phyloP scores from a whole-genome alignment of 805 yeast species.

The Myxozyma melibiosi region DNA sequence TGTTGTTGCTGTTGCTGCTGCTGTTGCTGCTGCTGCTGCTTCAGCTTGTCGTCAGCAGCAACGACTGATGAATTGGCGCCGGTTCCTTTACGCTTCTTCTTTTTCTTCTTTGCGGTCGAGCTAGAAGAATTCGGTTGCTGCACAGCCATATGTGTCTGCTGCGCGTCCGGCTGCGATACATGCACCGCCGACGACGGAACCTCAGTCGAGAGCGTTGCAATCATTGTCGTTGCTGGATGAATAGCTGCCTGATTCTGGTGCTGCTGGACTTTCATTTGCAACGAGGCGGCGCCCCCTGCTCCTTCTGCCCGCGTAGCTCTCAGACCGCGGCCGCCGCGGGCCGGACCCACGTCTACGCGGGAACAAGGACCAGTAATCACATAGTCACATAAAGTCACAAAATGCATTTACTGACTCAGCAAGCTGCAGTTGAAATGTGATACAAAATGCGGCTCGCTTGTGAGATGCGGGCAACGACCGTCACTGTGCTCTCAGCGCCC shows the following conservation, averaged over 20 bases:
- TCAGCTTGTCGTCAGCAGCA: neutral
- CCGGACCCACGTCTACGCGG: neutral
- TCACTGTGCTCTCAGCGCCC: no score
- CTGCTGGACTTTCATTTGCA: neutral
- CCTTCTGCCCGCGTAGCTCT: neutral
- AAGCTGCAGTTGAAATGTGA: no score
- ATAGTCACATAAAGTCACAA: no score
- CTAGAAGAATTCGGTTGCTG: conserved; percentile 1
- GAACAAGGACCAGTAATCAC: no score
- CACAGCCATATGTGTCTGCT: neutral
- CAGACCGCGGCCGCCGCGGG: neutral
- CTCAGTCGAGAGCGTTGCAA: conserved; percentile 13
- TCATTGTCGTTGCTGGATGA: neutral
- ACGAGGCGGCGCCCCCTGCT: neutral
- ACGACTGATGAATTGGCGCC: conserved; percentile 9
- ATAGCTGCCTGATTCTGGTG: neutral
- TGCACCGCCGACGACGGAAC: neutral
- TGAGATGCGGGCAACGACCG: no score
- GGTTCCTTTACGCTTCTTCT: conserved; percentile 31
- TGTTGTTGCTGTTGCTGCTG: neutral
- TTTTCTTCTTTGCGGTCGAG: conserved; percentile 29
- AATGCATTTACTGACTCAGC: no score
- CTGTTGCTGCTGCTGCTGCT: conserved; percentile 1
- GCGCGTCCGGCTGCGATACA: neutral
- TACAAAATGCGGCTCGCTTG: no score